phyloP scores from a whole-genome alignment of 352 stramenopile species.

The Phytophthora citrophthora region DNA sequence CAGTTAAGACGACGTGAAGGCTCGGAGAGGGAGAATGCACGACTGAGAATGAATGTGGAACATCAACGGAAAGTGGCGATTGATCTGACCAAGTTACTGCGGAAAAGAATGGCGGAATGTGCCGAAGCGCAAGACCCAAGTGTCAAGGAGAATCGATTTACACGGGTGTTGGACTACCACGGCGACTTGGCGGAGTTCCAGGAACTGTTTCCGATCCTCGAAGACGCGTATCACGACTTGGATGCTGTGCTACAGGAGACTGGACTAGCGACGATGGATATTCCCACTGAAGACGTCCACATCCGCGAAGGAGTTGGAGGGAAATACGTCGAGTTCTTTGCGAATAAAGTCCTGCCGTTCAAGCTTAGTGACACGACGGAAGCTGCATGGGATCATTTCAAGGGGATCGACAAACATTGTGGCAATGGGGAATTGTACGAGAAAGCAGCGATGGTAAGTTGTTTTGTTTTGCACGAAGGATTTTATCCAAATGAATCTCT shows the following conservation, averaged over 20 bases:
- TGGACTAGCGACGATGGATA: constrained; percentile 39
- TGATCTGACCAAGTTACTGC: constrained; percentile 31
- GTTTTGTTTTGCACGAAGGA: not conserved
- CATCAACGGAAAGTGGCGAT: constrained; percentile 34
- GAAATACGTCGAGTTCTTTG: constrained; percentile 2
- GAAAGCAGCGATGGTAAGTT: constrained; percentile 30
- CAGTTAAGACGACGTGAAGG: constrained; percentile 43
- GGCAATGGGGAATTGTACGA: not conserved
- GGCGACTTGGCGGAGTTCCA: constrained; percentile 38
- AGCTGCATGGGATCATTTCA: constrained; percentile 2
- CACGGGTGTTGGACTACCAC: constrained; percentile 31
- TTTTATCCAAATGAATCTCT: not conserved
- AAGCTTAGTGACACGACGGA: constrained; percentile 6
- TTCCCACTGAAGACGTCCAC: not conserved
- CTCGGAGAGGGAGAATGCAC: constrained; percentile 47
- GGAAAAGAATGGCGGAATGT: constrained; percentile 33
- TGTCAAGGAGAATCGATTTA: constrained; percentile 27
- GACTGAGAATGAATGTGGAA: constrained; percentile 49
- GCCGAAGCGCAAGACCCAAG: constrained; percentile 24
- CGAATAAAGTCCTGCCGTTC: not conserved
- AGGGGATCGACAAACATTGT: not conserved
- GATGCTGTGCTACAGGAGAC: constrained; percentile 33
- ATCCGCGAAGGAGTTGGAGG: constrained; percentile 5
- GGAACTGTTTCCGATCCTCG: constrained; percentile 35
- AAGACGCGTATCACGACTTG: constrained; percentile 36